These are phyloP conservation scores for Gracilaria vermiculophylla DNA, from an alignment of 23 red algal genomes.

Conservation along the genomic window DNA sequence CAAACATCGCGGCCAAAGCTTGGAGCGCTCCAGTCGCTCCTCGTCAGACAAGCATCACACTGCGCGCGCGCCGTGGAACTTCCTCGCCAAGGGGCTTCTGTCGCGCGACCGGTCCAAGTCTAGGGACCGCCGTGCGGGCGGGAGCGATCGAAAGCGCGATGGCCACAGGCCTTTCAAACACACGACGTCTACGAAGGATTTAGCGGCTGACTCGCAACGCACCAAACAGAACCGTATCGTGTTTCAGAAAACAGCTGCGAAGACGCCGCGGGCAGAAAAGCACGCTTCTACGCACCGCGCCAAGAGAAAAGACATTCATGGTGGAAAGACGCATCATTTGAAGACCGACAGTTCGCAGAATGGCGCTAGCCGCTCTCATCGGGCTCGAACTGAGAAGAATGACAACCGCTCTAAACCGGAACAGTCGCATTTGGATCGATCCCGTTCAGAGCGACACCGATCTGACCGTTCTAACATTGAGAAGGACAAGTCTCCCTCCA, in stretches of 20 bases:
- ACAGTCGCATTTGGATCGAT: background rate
- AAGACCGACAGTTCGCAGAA: background rate
- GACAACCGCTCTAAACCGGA: background rate
- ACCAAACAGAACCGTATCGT: background rate
- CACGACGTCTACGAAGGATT: background rate
- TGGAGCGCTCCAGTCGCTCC: background rate
- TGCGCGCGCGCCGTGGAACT: slow-evolving; percentile 1
- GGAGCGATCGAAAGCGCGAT: background rate
- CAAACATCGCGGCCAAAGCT: background rate
- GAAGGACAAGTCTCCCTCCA: background rate
- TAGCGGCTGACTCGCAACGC: background rate
- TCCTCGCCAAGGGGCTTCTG: slow-evolving; percentile 3
- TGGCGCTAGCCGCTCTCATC: background rate
- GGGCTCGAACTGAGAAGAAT: background rate
- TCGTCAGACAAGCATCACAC: background rate
- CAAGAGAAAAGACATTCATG: background rate
- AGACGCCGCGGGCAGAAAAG: background rate
- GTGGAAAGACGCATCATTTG: background rate
- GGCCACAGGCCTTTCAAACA: background rate
- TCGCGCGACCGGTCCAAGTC: background rate
- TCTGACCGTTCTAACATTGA: background rate
- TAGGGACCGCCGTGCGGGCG: background rate
- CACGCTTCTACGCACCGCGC: background rate
- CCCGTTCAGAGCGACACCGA: background rate
- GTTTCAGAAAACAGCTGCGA: background rate